A percentile compares a stretch with the other conserved stretches of the same genome.
Conservation (phyloP, 768 basidiomycete genomes). For the Tephrocybe sp. region DNA sequence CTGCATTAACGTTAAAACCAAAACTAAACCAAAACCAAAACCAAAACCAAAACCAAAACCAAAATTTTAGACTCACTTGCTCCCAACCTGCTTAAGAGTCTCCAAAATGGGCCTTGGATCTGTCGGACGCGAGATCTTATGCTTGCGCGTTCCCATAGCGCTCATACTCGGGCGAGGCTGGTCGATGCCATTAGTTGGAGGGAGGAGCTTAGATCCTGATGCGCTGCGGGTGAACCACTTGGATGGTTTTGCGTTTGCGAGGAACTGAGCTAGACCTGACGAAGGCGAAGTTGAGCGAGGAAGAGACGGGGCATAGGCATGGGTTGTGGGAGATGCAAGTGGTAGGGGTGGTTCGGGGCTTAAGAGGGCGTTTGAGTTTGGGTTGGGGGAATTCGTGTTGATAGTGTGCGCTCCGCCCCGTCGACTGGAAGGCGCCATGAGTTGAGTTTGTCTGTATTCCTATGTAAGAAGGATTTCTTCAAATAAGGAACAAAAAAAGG, state of each 20-base stretch:
- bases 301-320: slow-evolving; percentile 32
- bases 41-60: background rate
- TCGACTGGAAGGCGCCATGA: too few species aligned
- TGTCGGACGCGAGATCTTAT: slow-evolving; percentile 82
- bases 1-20: slow-evolving; percentile 28
- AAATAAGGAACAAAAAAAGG: slow-evolving; percentile 2
- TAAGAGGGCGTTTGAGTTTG: too few species aligned
- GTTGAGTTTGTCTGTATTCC: too few species aligned
- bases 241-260: slow-evolving; percentile 62
- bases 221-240: slow-evolving; percentile 71
- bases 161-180: slow-evolving; percentile 48
- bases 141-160: slow-evolving; percentile 43
- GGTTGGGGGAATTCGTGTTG: slow-evolving; percentile 3
- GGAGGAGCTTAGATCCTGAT: slow-evolving; percentile 40
- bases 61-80: slow-evolving; percentile 42
- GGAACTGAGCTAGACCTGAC: slow-evolving; percentile 58
- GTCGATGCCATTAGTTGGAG: slow-evolving; percentile 32
- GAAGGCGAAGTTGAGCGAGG: slow-evolving; percentile 67
- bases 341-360: slow-evolving; percentile 24
- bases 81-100: slow-evolving; percentile 41
- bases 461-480: too few species aligned
- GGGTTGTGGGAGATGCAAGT: too few species aligned
- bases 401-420: background rate
- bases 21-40: background rate
- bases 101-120: slow-evolving; percentile 79